phyloP scores from a whole-genome alignment of 164 flowering plant genomes.

The Tetracentron sinense region DNA sequence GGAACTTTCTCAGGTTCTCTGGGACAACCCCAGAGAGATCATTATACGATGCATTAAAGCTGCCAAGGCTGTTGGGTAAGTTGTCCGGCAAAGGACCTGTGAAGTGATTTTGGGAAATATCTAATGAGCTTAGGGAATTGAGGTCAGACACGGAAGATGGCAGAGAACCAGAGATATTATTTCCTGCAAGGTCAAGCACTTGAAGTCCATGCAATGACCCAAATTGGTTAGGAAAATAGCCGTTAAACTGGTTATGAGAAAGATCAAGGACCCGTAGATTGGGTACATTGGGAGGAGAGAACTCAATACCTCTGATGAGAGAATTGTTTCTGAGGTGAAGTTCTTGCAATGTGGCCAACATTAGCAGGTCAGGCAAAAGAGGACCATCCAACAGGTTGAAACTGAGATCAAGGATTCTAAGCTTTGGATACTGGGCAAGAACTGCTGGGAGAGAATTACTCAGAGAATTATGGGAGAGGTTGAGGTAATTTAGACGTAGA shows the following conservation, averaged over 20 bases:
- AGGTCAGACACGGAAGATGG: slow-evolving; percentile 60
- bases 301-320: slow-evolving; percentile 46
- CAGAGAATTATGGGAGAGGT: slow-evolving; percentile 71
- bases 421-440: slow-evolving; percentile 61
- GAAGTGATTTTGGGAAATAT: slow-evolving; percentile 72
- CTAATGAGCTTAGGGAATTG: slow-evolving; percentile 51
- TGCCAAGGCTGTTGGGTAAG: slow-evolving; percentile 49
- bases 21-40: slow-evolving; percentile 89
- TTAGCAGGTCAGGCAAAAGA: slow-evolving; percentile 44
- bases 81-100: slow-evolving; percentile 75
- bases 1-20: slow-evolving; percentile 64
- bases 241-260: slow-evolving; percentile 63
- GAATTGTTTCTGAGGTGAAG: slow-evolving; percentile 62
- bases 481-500: slow-evolving; percentile 71
- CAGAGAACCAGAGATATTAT: slow-evolving; percentile 75
- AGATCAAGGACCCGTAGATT: slow-evolving; percentile 71
- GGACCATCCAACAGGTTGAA: slow-evolving; percentile 69
- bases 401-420: slow-evolving; percentile 71
- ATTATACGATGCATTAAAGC: slow-evolving; percentile 81
- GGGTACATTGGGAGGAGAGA: slow-evolving; percentile 36
- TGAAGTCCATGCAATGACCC: slow-evolving; percentile 54
- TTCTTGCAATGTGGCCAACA: slow-evolving; percentile 64
- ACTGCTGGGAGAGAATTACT: slow-evolving; percentile 50
- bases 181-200: slow-evolving; percentile 63
- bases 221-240: slow-evolving; percentile 65